Conservation (phyloP, 2,329 filamentous ascomycete genomes). For the Botrytis pseudocinerea region DNA sequence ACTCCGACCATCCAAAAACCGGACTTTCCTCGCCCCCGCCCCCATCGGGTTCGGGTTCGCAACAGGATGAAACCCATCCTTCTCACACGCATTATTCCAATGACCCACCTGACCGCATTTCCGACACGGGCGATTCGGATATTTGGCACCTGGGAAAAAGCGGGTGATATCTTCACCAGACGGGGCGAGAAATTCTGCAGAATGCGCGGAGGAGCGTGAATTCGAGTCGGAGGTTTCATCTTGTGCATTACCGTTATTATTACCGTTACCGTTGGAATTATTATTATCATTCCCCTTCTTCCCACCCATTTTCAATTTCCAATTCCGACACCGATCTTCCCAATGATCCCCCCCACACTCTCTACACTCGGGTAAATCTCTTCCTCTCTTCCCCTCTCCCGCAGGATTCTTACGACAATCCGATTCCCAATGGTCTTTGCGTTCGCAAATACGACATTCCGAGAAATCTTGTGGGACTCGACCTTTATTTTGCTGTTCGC, state of each 20-base stretch:
- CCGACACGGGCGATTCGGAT: neutral
- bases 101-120: neutral
- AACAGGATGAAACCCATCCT: neutral
- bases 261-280: neutral
- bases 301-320: neutral
- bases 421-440: slow-evolving; percentile 16
- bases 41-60: slow-evolving; percentile 8
- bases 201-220: neutral
- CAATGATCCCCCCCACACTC: slow-evolving; percentile 14
- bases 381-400: neutral
- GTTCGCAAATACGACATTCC: slow-evolving; percentile 9
- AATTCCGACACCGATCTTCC: slow-evolving; percentile 17
- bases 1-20: neutral
- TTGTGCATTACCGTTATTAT: too few relatives aligned
- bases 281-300: neutral
- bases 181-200: neutral
- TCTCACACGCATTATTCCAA: slow-evolving; percentile 17
- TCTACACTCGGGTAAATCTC: neutral
- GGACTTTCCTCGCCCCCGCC: too few relatives aligned
- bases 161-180: neutral
- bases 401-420: neutral
- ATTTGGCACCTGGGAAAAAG: neutral
- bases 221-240: neutral
- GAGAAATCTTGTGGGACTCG: neutral
- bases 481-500: neutral